These are phyloP conservation scores for Bryoerythrophyllum caledonicum DNA, from an alignment of 225 moss, liverwort and hornwort genomes.

Conservation along the genomic window DNA sequence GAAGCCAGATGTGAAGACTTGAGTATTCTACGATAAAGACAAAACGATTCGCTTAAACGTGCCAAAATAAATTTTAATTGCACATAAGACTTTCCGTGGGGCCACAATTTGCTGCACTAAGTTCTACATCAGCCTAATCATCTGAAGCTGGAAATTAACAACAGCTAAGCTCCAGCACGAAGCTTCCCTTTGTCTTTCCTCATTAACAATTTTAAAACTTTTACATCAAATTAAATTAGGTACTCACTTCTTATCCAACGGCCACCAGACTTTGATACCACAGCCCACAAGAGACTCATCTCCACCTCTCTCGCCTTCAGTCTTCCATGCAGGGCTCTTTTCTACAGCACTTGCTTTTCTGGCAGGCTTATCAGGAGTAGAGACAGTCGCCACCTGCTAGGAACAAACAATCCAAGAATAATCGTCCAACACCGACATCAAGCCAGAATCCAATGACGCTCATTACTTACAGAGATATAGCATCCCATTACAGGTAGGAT, in stretches of 20 bases:
- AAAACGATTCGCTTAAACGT: not conserved
- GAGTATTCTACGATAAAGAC: too few relatives aligned
- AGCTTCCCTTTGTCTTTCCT: not conserved
- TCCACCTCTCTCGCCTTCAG: conserved; percentile 43
- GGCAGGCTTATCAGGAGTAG: conserved; percentile 46
- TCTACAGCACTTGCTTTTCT: conserved; percentile 49
- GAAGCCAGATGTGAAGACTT: too few relatives aligned
- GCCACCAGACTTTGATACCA: conserved; percentile 95
- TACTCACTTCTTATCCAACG: conserved; percentile 82
- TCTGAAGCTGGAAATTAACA: not conserved
- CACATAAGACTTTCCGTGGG: not conserved
- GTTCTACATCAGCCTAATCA: not conserved
- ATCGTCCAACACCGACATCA: too few relatives aligned
- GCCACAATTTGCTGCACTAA: too few relatives aligned
- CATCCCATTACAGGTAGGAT: too few relatives aligned
- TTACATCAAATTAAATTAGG: not conserved
- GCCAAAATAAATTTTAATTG: not conserved
- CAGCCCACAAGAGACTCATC: conserved; percentile 81
- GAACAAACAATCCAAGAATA: conserved; percentile 5
- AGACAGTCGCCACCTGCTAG: conserved; percentile 35
- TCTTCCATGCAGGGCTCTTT: conserved; percentile 51
- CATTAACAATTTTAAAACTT: too few relatives aligned
- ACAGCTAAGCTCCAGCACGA: not conserved
- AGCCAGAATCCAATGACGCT: too few relatives aligned
- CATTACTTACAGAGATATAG: too few relatives aligned